Base-by-base conservation (phyloP, 768 basidiomycete genomes). In the Naematelia encephala region DNA sequence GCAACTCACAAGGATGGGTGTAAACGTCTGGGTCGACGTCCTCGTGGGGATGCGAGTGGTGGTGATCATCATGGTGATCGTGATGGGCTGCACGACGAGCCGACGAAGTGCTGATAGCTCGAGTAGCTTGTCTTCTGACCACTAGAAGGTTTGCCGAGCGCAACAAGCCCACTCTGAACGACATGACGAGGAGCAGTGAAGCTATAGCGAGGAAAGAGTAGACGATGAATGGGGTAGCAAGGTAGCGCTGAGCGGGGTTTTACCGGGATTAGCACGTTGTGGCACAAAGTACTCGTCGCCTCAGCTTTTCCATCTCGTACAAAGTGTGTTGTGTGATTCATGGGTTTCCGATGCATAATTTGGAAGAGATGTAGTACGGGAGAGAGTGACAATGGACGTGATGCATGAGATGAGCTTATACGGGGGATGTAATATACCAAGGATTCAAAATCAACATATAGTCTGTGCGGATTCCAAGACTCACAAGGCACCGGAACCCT, bases 1-100 rank as follows among this genome's bases (percentile, higher is more conserved):
- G n/a, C 52, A 11, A 67, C 65, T 63, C 56, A 67, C 65, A 62
- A 39, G 62, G 61, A 3, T 51, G 60, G 4, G 65, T 67, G 47
- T 67, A 60, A 2, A 56, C 65, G 39, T 67, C 65, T 14, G 51
- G 22, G 47, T 47, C 26, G 25, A 21, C 43, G n/a, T 43, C 51
- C 45, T 51, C 61, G 49, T 56, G 50, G 43, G 34, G 47, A 51
- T 67, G 64, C 23, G n/a, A 21, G 22, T 58, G 57, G 22, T 27
- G 29, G 13, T 52, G 51, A 16, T 52, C 51, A n/a, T 46, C 42
- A 39, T 39, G 34, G 28, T 59, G 60, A 51, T 67, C 65, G 30
- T 63, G 56, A 34, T 60, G 61, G 48, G 54, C 52, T 21, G 61
- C 65, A 44, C 54, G 29, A 25, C 59, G 53, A 12, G 54, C 22